Evolutionary conservation across 2,329 filamentous ascomycete species (phyloP).

Genomic region (Sporothrix luriei): DNA sequence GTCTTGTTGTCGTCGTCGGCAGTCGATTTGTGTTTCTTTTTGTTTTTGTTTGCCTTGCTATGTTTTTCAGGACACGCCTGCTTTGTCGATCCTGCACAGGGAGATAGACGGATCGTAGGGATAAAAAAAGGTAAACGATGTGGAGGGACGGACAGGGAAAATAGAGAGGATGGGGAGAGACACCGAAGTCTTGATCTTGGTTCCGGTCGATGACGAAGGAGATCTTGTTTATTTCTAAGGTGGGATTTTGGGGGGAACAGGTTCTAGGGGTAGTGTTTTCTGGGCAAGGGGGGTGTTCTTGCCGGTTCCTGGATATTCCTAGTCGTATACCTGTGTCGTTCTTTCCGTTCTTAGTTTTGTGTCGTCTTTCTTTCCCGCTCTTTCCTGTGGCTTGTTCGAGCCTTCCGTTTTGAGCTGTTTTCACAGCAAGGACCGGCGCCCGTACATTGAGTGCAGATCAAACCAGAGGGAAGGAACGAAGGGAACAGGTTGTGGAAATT

Average conservation of each 20-base stretch:
- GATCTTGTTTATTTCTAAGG: conserved; percentile 6
- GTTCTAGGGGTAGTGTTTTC: neutral
- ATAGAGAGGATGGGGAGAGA: neutral
- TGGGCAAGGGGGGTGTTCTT: neutral
- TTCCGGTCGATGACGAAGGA: conserved; percentile 25
- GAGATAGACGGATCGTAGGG: neutral
- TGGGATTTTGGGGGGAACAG: neutral
- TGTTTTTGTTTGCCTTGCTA: neutral
- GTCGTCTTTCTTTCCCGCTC: neutral
- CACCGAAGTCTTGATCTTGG: conserved; percentile 19
- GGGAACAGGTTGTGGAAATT: neutral
- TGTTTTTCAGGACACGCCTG: neutral
- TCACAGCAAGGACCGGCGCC: conserved; percentile 26
- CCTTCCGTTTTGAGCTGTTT: neutral
- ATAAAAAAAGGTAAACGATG: neutral
- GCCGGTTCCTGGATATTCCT: neutral
- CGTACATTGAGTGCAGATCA: conserved; percentile 38
- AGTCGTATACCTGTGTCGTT: conserved; percentile 4
- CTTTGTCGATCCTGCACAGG: neutral
- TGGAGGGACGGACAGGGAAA: conserved; percentile 14
- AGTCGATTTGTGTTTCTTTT: conserved; percentile 4
- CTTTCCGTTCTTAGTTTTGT: conserved; percentile 18
- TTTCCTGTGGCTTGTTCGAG: conserved; percentile 5
- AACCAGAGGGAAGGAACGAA: conserved; percentile 34
- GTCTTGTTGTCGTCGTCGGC: neutral